Percentiles rank a stretch among this genome's conserved stretches.
phyloP scores from a whole-genome alignment of 2,329 filamentous ascomycete species.

The Thermothelomyces thermophilus region DNA sequence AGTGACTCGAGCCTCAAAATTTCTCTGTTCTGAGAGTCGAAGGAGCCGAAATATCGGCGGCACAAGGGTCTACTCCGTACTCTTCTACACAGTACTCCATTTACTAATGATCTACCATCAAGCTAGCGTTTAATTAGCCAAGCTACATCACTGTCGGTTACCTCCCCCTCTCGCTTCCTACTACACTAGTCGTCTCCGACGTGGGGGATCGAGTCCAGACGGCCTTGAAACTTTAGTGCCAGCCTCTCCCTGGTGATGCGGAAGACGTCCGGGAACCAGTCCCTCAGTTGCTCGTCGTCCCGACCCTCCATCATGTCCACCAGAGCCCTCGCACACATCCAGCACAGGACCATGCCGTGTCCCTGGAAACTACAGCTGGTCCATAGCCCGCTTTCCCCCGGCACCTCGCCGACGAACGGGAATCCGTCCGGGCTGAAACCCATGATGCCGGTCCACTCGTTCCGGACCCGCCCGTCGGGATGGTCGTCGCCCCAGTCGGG shows the following conservation, averaged over 20 bases:
- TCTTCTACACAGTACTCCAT: too few relatives aligned
- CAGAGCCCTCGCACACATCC: slow-evolving; percentile 52
- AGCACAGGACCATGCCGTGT: slow-evolving; percentile 59
- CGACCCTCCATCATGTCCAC: slow-evolving; percentile 44
- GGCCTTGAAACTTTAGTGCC: slow-evolving; percentile 30
- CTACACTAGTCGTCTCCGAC: too few relatives aligned
- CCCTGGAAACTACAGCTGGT: slow-evolving; percentile 57
- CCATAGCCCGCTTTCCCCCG: slow-evolving; percentile 43
- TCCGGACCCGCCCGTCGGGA: slow-evolving; percentile 35
- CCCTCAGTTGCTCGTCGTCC: slow-evolving; percentile 28
- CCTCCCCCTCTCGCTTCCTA: too few relatives aligned
- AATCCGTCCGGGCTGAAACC: slow-evolving; percentile 47
- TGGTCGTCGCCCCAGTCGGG: slow-evolving; percentile 41
- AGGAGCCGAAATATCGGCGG: too few relatives aligned
- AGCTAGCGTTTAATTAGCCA: too few relatives aligned
- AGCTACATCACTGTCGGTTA: too few relatives aligned
- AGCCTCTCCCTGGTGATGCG: slow-evolving; percentile 41
- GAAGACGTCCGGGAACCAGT: slow-evolving; percentile 51
- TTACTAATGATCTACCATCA: too few relatives aligned
- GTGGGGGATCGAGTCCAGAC: slow-evolving; percentile 19
- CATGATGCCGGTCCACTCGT: slow-evolving; percentile 52
- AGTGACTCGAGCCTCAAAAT: too few relatives aligned
- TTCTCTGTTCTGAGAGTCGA: too few relatives aligned
- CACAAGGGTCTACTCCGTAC: too few relatives aligned
- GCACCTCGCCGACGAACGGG: slow-evolving; percentile 46